These are phyloP conservation scores for Craterostigma plantagineum DNA, from an alignment of 257 asterid genomes.

Conservation along the genomic window DNA sequence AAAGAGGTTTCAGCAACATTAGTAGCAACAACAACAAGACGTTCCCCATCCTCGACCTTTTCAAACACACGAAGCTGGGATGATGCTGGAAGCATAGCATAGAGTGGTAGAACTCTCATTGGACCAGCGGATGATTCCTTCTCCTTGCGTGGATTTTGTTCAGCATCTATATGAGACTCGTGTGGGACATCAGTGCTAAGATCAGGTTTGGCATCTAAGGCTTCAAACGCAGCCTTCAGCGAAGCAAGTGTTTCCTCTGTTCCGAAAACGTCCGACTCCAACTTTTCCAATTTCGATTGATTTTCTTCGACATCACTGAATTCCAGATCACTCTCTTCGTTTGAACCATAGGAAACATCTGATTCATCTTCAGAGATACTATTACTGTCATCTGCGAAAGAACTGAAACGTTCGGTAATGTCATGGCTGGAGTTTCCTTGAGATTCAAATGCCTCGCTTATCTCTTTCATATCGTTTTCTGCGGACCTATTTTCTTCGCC, in stretches of 20 bases:
- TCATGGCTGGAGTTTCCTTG: conserved; percentile 29
- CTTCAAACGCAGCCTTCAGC: conserved; percentile 62
- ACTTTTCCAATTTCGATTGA: conserved; percentile 19
- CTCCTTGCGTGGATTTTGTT: conserved; percentile 11
- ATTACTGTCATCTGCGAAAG: conserved; percentile 44
- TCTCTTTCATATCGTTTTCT: conserved; percentile 44
- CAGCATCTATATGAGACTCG: conserved; percentile 10
- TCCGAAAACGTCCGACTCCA: conserved; percentile 18
- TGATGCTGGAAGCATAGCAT: conserved; percentile 97
- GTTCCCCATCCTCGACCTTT: conserved; percentile 54
- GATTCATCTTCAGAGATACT: conserved; percentile 40
- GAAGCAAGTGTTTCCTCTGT: conserved; percentile 33
- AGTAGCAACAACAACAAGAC: conserved; percentile 82
- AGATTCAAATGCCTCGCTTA: conserved; percentile 63
- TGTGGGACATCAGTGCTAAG: conserved; percentile 13
- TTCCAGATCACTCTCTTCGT: conserved; percentile 70
- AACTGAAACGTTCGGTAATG: conserved; percentile 49
- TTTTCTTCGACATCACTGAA: conserved; percentile 25
- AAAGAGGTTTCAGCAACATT: conserved; percentile 96
- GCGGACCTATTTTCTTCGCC: conserved; percentile 20
- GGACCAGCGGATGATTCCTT: conserved; percentile 25
- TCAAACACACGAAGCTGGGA: conserved; percentile 87
- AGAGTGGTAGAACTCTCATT: conserved; percentile 60
- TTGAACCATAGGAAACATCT: conserved; percentile 40
- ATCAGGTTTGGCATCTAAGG: conserved; percentile 33